Base-by-base conservation (phyloP, 225 moss, liverwort and hornwort genomes). In the Marchantia paleacea region DNA sequence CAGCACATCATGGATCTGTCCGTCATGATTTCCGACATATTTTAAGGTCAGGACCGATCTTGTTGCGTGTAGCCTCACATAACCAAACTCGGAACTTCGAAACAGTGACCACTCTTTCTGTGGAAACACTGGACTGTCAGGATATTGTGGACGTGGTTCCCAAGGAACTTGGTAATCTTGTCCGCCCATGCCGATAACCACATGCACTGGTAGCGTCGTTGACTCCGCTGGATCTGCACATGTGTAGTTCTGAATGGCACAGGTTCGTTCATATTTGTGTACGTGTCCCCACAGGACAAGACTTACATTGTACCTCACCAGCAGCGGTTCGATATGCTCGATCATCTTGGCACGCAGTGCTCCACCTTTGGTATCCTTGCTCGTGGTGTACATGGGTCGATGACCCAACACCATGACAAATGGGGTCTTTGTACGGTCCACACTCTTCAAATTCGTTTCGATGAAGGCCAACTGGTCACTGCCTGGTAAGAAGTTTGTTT, bases 261-360 rank as follows among this genome's bases (percentile, higher is more conserved):
- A 97, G 9, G 95, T 95, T 48, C 97, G 90, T 85, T 97, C 97
- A 69, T 97, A 97, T 81, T 95, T 97, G 61, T 97, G 97, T 16
- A 95, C 97, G 57, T 97, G 97, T 52, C 95, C 97, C 95, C 95
- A 97, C 0, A 97, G 84, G 0, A 88, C 95, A 24, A 97, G 75
- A 24, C 76, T 89, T 48, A 95, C 97, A 57, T 81, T 85, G 83
- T 97, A 57, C 65, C 86, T 87, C 19, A 97, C 83, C 47, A 95
- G 49, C 78, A 97, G 62, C 0, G 93, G 93, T 79, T 97, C 97
- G 69, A 97, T 86, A 78, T 89, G 79, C 81, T 93, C 89, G 0
- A 90, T 81, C 85, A 97, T 78, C 61, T 85, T 87, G 39, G 0
- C 22, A 16, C 91, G 90, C 28, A 94, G 73, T 0, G 10, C 1